Conservation (phyloP, 2,329 filamentous ascomycete genomes). For the Pseudogymnoascus pannorum region DNA sequence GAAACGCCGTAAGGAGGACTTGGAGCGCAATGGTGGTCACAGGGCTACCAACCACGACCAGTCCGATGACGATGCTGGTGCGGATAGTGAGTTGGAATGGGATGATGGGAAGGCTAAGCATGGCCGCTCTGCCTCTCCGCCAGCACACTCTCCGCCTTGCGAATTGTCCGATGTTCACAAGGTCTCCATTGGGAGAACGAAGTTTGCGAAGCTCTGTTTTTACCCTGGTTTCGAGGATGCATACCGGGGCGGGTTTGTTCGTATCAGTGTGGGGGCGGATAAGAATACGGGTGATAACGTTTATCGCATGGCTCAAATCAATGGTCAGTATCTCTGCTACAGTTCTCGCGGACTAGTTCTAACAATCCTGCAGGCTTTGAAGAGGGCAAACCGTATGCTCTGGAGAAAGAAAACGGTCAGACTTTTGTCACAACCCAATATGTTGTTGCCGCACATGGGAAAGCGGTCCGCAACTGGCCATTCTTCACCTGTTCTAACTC, state of each 20-base stretch:
- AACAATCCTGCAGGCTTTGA: conserved; percentile 54
- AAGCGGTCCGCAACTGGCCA: conserved; percentile 75
- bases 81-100: conserved; percentile 76
- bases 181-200: conserved; percentile 72
- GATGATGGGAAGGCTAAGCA: conserved; percentile 47
- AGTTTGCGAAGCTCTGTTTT: conserved; percentile 88
- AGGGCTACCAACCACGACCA: conserved; percentile 41
- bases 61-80: conserved; percentile 57
- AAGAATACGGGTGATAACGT: conserved; percentile 63
- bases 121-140: conserved; percentile 37
- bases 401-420: conserved; percentile 67
- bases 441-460: conserved; percentile 72
- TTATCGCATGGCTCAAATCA: conserved; percentile 85
- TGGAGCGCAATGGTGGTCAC: conserved; percentile 44
- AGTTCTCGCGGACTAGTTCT: conserved; percentile 13
- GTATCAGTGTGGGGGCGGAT: conserved; percentile 76
- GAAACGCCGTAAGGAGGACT: conserved; percentile 55
- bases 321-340: conserved; percentile 46
- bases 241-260: conserved; percentile 76
- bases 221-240: conserved; percentile 81
- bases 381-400: conserved; percentile 73
- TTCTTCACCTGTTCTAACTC: conserved; percentile 87
- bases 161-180: conserved; percentile 77
- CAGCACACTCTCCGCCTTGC: conserved; percentile 52
- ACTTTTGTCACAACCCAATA: conserved; percentile 81